phyloP scores from a whole-genome alignment of 2,329 filamentous ascomycete species.

The Calonectria fujianensis region DNA sequence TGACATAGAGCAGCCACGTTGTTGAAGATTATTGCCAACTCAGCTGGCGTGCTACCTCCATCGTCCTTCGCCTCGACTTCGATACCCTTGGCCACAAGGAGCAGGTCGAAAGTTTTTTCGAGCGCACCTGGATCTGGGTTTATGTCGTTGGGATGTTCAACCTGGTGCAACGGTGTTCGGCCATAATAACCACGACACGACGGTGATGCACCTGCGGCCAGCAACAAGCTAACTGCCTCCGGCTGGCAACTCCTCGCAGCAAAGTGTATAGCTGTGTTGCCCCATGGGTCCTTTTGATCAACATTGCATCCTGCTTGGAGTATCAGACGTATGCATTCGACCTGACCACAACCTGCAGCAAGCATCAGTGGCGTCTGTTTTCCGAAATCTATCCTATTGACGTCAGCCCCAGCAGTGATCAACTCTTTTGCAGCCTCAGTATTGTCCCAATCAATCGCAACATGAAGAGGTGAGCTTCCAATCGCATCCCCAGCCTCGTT shows the following conservation, averaged over 20 bases:
- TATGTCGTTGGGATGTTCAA: background rate
- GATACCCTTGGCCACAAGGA: background rate
- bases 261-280: background rate
- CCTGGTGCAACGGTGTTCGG: background rate
- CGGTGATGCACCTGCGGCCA: background rate
- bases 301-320: background rate
- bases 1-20: background rate
- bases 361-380: background rate
- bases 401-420: background rate
- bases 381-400: background rate
- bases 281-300: background rate
- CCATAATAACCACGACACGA: background rate
- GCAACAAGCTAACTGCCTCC: background rate
- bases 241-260: background rate
- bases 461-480: background rate
- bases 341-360: background rate
- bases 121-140: background rate
- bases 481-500: background rate
- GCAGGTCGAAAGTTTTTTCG: background rate
- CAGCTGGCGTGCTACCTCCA: background rate
- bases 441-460: background rate
- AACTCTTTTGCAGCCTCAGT: background rate
- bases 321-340: background rate
- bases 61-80: constrained; percentile 19
- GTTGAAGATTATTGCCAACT: fast-evolving